Base-by-base conservation (phyloP, 129 eudicot genomes). In the Lactuca saligna region DNA sequence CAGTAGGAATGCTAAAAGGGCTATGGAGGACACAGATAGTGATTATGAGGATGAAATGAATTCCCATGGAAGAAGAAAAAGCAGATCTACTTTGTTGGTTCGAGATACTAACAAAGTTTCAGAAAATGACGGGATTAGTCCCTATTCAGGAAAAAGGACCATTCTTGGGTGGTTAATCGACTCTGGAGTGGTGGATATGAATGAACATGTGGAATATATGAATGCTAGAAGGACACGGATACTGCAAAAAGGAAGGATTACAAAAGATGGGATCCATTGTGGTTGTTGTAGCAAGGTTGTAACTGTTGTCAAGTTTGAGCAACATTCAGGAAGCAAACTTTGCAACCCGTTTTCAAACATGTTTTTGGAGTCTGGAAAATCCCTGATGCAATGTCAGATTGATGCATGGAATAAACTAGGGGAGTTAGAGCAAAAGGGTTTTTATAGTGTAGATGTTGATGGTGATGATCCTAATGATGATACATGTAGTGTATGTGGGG, bases 391-490 rank as follows among this genome's bases (percentile, higher is more conserved):
- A 67, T 91, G 97, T 74, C 87, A 74, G 77, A 71, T 85, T 57
- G 96, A 91, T 75, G 91, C 97, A 9, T 91, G 97, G 97, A 81
- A 88, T 69, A 80, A 58, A 61, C 91, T 75, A 79, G 87, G 86
- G 17, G 91, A 88, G 64, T 65, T 87, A 16, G 68, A 70, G 35
- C 80, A 81, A 31, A 56, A 29, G 50, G 94, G 91, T 62, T 91
- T 83, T 67, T 73, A 82, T 16, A 65, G 31, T 17, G 81, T 91
- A 68, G 84, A 86, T 75, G 81, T 76, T 68, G 86, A 80, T 48
- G 91, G 94, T 12, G 89, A 88, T 75, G 97, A 91, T 81, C 91
- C 91, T 7, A 84, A 91, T 80, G 97, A 91, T 73, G 97, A 91
- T 76, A 84, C 96, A 0, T 91, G 97, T 72, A 94, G 91, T 4